A percentile compares a stretch with the other conserved stretches of the same genome.
Evolutionary conservation across 257 asterid genomes (phyloP).

Genomic region (Coffea canephora): DNA sequence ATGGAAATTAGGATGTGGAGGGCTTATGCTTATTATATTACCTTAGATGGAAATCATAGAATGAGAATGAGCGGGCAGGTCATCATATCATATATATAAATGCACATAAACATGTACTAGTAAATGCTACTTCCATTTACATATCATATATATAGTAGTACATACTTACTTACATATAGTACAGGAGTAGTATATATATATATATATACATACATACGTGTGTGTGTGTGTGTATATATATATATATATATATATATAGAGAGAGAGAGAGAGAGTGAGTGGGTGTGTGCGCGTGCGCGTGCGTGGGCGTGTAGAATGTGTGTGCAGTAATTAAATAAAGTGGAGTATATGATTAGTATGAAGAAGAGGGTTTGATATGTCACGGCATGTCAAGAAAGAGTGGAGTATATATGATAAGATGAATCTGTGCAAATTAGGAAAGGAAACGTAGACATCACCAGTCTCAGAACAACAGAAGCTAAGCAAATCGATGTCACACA

Average conservation of each 20-base stretch:
- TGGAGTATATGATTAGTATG: no score
- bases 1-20: not conserved
- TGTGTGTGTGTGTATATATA: no score
- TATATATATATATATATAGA: not conserved
- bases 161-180: no score
- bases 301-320: not conserved
- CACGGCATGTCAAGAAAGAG: not conserved
- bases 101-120: not conserved
- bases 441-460: not conserved
- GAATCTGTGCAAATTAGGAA: conserved; percentile 9
- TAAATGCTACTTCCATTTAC: not conserved
- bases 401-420: conserved; percentile 1
- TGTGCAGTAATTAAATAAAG: not conserved
- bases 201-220: no score
- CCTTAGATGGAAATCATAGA: not conserved
- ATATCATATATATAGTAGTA: not conserved
- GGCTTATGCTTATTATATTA: no score
- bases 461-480: not conserved
- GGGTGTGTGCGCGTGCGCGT: not conserved
- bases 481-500: conserved; percentile 13
- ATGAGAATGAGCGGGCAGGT: not conserved
- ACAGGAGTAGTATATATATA: no score
- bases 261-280: conserved; percentile 7
- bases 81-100: not conserved
- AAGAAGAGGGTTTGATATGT: not conserved